phyloP scores from a whole-genome alignment of 1,284 basidiomycete genomes.

The Mycena sp. region DNA sequence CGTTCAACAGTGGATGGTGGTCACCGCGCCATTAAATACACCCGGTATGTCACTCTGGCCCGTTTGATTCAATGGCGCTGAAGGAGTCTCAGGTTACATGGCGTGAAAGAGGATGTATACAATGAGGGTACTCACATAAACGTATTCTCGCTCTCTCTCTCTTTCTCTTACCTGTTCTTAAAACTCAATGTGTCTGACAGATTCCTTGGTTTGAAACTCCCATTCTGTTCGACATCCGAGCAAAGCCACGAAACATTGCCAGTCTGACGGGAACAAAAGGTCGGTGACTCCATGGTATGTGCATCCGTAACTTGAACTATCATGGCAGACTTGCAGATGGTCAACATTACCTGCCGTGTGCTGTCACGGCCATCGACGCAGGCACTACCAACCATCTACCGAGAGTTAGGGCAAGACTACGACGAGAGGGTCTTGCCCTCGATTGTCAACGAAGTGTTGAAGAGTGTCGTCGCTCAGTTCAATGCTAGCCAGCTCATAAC shows the following conservation, averaged over 20 bases:
- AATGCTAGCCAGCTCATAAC: conserved; percentile 99
- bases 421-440: conserved; percentile 96
- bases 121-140: conserved; percentile 96
- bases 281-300: conserved; percentile 36
- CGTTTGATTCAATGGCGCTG: conserved; percentile 8
- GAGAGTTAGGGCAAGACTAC: conserved; percentile 96
- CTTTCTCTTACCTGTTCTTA: not conserved
- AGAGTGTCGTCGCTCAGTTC: conserved; percentile 99
- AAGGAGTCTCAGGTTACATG: conserved; percentile 67
- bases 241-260: conserved; percentile 97
- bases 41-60: conserved; percentile 62
- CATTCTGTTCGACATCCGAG: conserved; percentile 97
- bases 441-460: conserved; percentile 98
- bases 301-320: not conserved
- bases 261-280: conserved; percentile 99
- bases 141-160: conserved; percentile 56
- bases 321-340: conserved; percentile 90
- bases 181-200: conserved; percentile 52
- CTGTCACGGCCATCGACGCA: conserved; percentile 88
- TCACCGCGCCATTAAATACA: conserved; percentile 99
- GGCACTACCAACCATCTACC: conserved; percentile 90
- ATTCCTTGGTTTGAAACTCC: conserved; percentile 98
- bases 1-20: conserved; percentile 91
- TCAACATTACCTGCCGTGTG: conserved; percentile 99
- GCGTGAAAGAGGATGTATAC: conserved; percentile 87